Evolutionary conservation across 2,329 filamentous ascomycete species (phyloP), one percentile per base, ranked within the genome.

Genomic region (Ceratocystis huliohia): DNA sequence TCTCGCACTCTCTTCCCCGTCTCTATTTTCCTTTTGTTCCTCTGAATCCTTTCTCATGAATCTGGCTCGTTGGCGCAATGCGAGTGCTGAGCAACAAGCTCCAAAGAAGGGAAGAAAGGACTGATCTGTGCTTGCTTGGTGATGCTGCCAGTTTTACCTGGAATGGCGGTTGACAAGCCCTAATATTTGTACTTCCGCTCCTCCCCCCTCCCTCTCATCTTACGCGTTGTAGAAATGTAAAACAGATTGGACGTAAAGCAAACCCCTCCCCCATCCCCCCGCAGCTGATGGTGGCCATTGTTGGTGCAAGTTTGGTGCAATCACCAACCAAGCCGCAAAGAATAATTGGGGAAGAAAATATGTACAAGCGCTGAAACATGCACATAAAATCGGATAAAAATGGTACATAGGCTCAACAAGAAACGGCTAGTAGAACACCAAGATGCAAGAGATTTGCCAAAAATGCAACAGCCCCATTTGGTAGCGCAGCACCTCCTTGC

Each of bases 401-500:
- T 1, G 22, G 10, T 15, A 59, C 53, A 30, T 30, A n/a, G 22
- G 28, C 53, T 30, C 10, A 59, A 59, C 22, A 59, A 15, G 15
- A 33, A 15, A 22, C 22, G 15, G 56, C 22, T 28, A 59, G n/a
- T 50, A 22, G 53, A 25, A 62, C 59, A 62, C 41, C 41, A 20
- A 62, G 53, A 59, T 25, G 28, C 25, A 59, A 33, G 28, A 30
- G 33, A 30, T 13, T 59, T 56, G 33, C 33, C 6, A 46, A 30
- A n/a, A n/a, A 65, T 20, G 33, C 33, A 45, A 59, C 22, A 33
- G 44, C 20, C 50, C 44, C 64, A 48, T 61, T 45, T 65, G 20
- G 53, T 33, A 57, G 50, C 28, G 64, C 56, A 46, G 61, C 37
- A 28, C 50, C 64, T 53, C 64, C 64, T 65, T 57, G 64, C 37